Evolutionary conservation across 352 stramenopile genomes (phyloP), one percentile per base, ranked within the genome.

Genomic region (Pythium rhizo-oryzae): DNA sequence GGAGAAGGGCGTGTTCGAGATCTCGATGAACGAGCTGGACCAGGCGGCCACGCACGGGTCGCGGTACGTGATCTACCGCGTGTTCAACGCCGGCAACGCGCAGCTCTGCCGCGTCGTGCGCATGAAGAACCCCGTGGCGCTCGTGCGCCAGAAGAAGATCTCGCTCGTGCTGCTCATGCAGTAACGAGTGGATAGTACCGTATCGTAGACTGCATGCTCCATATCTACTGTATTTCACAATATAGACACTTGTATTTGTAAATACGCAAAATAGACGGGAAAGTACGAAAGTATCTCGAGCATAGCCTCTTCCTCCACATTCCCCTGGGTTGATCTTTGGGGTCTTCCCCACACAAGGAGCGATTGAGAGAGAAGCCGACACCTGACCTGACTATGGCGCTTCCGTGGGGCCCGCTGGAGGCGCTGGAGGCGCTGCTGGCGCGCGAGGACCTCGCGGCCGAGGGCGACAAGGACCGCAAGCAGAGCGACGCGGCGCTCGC

Each of bases 21-120:
- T 96, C 71, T 94, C 85, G 60, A 91, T 94, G 82, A 93, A 96
- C 71, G 88, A 96, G 63, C 70, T 96, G 65, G 86, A 96, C 69
- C 81, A 92, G 58, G 88, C 88, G n/a, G 76, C 76, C 19, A 77
- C 87, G 8, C 85, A 91, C 68, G 88, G 88, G 23, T 93, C 86
- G 16, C 81, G 74, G 30, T 96, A 94, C 77, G 77, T 71, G 57
- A 94, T 96, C 67, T 96, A 94, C 67, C 84, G 88, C 49, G 88
- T 94, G 15, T 96, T 94, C 63, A 91, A 93, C 60, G 87, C 87
- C 33, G 88, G 88, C 9, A 87, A 93, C 59, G 57, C 84, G 15
- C 63, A 76, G 37, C 75, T 84, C 30, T 93, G 85, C 59, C 86
- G 86, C 49, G 84, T 96, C 50, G 85, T 94, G 68, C 82, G 82